A percentile compares a stretch with the other conserved stretches of the same genome.
Evolutionary conservation across 2,329 filamentous ascomycete species (phyloP).

Genomic region (Podosphaera aphanis): DNA sequence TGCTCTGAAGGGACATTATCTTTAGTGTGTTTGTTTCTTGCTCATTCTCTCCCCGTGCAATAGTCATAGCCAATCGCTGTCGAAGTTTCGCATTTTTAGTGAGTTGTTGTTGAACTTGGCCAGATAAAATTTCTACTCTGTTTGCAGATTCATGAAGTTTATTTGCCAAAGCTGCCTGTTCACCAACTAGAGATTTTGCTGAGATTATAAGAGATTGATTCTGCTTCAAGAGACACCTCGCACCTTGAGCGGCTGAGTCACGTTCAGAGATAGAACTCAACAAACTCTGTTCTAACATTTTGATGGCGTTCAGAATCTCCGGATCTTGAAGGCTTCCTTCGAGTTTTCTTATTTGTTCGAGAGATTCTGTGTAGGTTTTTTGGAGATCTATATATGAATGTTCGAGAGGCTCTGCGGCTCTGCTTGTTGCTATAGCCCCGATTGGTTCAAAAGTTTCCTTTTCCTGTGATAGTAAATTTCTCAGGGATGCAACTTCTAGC

Average conservation of each 20-base stretch:
- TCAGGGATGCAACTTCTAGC: conserved; percentile 71
- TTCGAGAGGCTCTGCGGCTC: conserved; percentile 35
- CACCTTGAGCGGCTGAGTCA: conserved; percentile 45
- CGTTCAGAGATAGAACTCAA: conserved; percentile 46
- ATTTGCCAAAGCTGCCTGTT: conserved; percentile 39
- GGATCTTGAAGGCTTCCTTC: conserved; percentile 30
- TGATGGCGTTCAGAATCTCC: conserved; percentile 37
- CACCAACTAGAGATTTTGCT: conserved; percentile 31
- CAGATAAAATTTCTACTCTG: conserved; percentile 57
- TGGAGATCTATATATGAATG: conserved; percentile 55
- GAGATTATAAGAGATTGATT: conserved; percentile 31
- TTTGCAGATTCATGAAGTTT: conserved; percentile 51
- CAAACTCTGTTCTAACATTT: conserved; percentile 44
- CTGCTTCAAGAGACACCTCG: conserved; percentile 34
- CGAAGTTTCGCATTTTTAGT: conserved; percentile 55
- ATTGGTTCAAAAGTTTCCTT: conserved; percentile 59
- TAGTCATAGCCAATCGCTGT: conserved; percentile 52
- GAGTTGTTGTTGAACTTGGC: conserved; percentile 59
- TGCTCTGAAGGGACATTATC: conserved; percentile 64
- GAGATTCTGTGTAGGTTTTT: conserved; percentile 40
- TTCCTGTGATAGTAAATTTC: conserved; percentile 46
- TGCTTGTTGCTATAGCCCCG: conserved; percentile 8
- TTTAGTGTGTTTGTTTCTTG: conserved; percentile 58
- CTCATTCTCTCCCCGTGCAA: conserved; percentile 62
- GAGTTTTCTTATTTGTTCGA: conserved; percentile 41